Percentiles rank a stretch among this genome's conserved stretches.
Conservation (phyloP, 805 yeast species). For the Wickerhamomyces strasburgensis region DNA sequence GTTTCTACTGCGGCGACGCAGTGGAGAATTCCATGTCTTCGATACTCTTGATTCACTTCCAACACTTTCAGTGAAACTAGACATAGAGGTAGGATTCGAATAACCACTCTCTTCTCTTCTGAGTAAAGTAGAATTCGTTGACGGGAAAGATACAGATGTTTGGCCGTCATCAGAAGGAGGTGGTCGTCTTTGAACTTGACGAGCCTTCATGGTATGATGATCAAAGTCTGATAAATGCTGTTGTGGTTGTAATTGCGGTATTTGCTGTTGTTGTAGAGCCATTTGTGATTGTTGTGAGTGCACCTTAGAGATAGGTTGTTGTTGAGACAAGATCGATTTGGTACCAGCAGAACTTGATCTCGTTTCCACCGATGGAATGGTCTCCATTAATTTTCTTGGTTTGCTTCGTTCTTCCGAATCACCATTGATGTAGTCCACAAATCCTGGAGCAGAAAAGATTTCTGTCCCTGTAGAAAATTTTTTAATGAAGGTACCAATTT, state of each 20-base stretch:
- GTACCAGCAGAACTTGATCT: constrained; percentile 20
- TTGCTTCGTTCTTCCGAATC: constrained; percentile 27
- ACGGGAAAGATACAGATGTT: constrained; percentile 21
- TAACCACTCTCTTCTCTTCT: constrained; percentile 22
- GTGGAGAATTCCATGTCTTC: constrained; percentile 28
- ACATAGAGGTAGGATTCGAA: constrained; percentile 27
- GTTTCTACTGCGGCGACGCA: constrained; percentile 25
- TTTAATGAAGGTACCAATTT: constrained; percentile 48
- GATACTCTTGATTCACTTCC: constrained; percentile 20
- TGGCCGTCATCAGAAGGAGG: constrained; percentile 29
- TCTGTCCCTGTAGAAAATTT: constrained; percentile 61
- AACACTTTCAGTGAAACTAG: constrained; percentile 24
- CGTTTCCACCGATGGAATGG: constrained; percentile 25
- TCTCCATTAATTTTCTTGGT: constrained; percentile 4
- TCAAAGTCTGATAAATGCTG: constrained; percentile 9
- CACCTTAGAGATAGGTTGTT: constrained; percentile 1
- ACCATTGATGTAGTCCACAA: constrained; percentile 54
- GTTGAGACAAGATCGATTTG: constrained; percentile 7
- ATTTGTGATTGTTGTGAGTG: neutral
- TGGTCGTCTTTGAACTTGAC: constrained; percentile 21
- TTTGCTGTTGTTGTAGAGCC: constrained; percentile 1
- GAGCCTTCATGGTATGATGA: constrained; percentile 6
- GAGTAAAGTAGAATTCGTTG: constrained; percentile 15
- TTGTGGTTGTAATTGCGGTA: constrained; percentile 5
- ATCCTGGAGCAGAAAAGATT: constrained; percentile 54